phyloP scores from a whole-genome alignment of 331 rosid species.

The Quercus tomentella region DNA sequence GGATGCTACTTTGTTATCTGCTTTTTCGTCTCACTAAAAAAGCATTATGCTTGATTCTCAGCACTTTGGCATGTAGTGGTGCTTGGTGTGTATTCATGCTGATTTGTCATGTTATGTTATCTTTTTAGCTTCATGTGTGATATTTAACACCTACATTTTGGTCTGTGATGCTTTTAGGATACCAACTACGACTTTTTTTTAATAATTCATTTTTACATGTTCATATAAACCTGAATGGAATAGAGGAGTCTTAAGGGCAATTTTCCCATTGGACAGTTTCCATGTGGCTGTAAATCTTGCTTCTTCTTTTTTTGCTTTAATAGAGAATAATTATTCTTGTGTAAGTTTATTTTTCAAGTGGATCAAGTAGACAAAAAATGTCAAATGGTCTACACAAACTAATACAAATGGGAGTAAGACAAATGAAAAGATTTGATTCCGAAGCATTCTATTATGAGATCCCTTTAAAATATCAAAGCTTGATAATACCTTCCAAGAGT shows the following conservation, averaged over 20 bases:
- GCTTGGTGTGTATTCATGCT: neutral
- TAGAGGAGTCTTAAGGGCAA: neutral
- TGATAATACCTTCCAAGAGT: neutral
- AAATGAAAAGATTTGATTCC: neutral
- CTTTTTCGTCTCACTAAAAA: neutral
- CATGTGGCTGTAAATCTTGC: neutral
- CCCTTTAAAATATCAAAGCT: neutral
- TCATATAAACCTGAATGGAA: neutral
- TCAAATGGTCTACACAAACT: neutral
- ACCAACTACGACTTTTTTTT: neutral
- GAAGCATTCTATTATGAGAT: neutral
- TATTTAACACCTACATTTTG: neutral
- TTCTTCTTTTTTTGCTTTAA: neutral
- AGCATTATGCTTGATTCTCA: neutral
- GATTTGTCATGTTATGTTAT: neutral
- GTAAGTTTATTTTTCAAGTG: neutral
- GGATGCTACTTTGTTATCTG: neutral
- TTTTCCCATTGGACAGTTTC: neutral
- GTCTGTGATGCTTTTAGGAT: neutral
- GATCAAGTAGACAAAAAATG: no score
- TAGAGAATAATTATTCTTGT: neutral
- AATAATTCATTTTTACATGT: neutral
- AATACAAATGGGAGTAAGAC: neutral
- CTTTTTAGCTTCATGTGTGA: neutral
- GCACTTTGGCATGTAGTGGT: neutral